Percentiles rank a stretch among this genome's conserved stretches.
phyloP scores from a whole-genome alignment of 257 asterid species.

The Schizonepeta tenuifolia region DNA sequence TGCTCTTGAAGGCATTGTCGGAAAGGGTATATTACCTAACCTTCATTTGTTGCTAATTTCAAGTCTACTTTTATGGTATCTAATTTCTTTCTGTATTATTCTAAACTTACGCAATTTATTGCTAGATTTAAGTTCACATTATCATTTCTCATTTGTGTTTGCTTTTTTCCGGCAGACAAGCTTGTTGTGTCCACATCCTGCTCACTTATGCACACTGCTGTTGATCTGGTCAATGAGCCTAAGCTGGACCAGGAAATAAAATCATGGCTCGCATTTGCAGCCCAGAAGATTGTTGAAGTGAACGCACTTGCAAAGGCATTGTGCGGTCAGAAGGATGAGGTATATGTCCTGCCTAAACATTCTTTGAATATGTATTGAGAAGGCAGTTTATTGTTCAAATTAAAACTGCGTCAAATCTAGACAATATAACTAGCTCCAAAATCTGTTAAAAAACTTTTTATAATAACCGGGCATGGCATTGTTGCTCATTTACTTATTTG shows the following conservation, averaged over 20 bases:
- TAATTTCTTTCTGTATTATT: neutral
- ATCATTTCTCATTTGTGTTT: neutral
- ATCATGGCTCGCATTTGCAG: constrained; percentile 33
- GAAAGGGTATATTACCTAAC: constrained; percentile 28
- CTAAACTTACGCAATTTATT: constrained; percentile 1
- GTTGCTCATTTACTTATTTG: neutral
- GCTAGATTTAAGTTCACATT: constrained; percentile 1
- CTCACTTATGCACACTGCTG: constrained; percentile 97
- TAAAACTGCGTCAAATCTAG: neutral
- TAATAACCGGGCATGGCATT: neutral
- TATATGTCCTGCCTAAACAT: constrained; percentile 28
- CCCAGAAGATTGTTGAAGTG: constrained; percentile 28
- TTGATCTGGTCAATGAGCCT: constrained; percentile 40
- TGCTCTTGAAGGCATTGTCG: constrained; percentile 51
- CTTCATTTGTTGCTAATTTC: constrained; percentile 3
- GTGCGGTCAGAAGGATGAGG: constrained; percentile 84
- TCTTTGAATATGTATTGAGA: neutral
- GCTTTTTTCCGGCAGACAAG: constrained; percentile 61
- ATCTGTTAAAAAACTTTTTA: neutral
- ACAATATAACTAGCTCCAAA: neutral
- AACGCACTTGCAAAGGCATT: constrained; percentile 79
- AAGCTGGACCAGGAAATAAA: constrained; percentile 28
- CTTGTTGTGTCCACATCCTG: constrained; percentile 92
- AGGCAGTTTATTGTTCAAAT: neutral
- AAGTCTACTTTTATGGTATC: constrained; percentile 15